Conservation (phyloP, 23 red algal species). For the Gracilaria domingensis region DNA sequence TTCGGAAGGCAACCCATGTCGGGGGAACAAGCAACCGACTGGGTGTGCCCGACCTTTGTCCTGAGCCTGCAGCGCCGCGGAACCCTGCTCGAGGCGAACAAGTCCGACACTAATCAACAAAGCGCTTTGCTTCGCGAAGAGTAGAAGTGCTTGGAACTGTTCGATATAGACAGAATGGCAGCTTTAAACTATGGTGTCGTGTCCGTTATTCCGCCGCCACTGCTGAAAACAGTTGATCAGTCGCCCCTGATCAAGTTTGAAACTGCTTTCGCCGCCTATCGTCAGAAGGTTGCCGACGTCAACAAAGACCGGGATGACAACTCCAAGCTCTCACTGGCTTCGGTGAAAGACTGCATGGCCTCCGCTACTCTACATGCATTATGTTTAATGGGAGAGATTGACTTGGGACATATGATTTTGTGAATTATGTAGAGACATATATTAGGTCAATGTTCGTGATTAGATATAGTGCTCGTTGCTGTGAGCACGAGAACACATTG, state of each 20-base stretch:
- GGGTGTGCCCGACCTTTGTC: too few species aligned
- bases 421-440: too few species aligned
- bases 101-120: background rate
- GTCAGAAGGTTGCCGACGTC: too few species aligned
- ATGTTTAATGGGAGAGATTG: conserved; percentile 24
- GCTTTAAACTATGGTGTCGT: conserved; percentile 11
- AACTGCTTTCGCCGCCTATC: background rate
- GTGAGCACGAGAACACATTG: too few species aligned
- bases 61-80: too few species aligned
- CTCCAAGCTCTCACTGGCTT: background rate
- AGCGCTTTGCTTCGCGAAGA: background rate
- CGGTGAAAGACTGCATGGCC: background rate
- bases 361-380: conserved; percentile 1
- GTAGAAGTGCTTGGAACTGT: too few species aligned
- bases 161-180: background rate
- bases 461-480: too few species aligned
- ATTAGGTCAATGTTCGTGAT: too few species aligned
- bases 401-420: too few species aligned
- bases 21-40: too few species aligned
- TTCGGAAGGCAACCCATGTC: too few species aligned
- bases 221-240: background rate
- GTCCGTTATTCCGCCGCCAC: background rate
- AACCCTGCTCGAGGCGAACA: too few species aligned
- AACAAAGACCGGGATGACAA: background rate
- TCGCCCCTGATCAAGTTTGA: conserved; percentile 20